Percentiles rank a stretch among this genome's conserved stretches.
These are phyloP conservation scores for Russula olivacea DNA, from an alignment of 768 basidiomycete genomes.

Conservation along the genomic window DNA sequence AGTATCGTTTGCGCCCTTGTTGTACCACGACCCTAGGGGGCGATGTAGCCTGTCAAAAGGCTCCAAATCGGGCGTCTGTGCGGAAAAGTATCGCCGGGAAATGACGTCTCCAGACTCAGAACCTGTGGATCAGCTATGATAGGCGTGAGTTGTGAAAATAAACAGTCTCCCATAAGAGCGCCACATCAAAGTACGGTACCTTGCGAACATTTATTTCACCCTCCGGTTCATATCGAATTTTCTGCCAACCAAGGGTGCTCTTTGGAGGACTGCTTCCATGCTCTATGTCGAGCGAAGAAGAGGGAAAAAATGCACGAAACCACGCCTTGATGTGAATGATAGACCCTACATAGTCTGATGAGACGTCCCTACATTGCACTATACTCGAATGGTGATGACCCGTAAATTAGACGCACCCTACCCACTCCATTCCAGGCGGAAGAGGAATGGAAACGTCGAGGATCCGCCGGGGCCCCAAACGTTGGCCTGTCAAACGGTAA, in stretches of 20 bases:
- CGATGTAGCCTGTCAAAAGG: background rate
- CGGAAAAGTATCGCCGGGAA: background rate
- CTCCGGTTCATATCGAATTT: background rate
- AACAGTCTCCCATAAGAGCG: background rate
- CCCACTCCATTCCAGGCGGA: background rate
- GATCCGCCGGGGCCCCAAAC: background rate
- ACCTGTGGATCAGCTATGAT: background rate
- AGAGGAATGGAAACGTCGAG: conserved; percentile 1
- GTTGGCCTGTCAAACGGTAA: background rate
- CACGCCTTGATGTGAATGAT: background rate
- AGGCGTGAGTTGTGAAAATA: background rate
- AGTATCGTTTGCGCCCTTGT: background rate
- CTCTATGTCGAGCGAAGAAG: background rate
- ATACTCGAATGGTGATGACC: background rate
- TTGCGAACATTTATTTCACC: background rate
- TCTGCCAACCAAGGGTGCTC: background rate
- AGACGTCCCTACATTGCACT: background rate
- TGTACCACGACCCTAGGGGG: background rate
- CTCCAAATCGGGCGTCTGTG: background rate
- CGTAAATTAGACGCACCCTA: background rate
- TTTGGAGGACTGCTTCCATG: background rate
- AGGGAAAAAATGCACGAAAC: background rate
- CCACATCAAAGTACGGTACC: background rate
- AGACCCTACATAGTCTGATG: background rate
- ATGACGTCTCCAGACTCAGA: background rate